Conservation (phyloP, 805 yeast species). For the Cyberlindnera suaveolens region DNA sequence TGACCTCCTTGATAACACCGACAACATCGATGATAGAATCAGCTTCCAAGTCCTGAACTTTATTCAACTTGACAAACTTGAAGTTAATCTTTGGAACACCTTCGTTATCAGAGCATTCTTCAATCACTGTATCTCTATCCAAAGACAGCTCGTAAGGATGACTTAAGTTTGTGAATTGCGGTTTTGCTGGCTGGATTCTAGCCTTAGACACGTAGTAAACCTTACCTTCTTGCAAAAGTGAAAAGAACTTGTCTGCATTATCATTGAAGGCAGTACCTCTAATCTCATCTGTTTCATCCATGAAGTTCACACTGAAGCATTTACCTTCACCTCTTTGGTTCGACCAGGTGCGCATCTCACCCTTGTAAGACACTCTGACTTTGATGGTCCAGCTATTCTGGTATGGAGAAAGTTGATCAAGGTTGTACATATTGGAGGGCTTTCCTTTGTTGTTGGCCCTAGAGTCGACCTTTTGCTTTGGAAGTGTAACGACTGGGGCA, state of each 20-base stretch:
- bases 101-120: conserved; percentile 54
- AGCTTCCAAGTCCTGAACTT: conserved; percentile 60
- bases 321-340: conserved; percentile 86
- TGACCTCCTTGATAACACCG: conserved; percentile 77
- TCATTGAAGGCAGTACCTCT: conserved; percentile 93
- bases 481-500: conserved; percentile 6
- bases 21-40: conserved; percentile 78
- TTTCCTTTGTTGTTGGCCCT: conserved; percentile 14
- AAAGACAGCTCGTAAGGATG: conserved; percentile 86
- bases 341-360: conserved; percentile 84
- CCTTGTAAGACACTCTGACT: conserved; percentile 84
- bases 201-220: conserved; percentile 82
- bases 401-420: conserved; percentile 87
- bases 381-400: conserved; percentile 88
- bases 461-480: conserved; percentile 9
- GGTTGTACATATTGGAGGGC: conserved; percentile 52
- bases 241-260: conserved; percentile 72
- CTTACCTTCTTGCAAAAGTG: conserved; percentile 77
- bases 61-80: conserved; percentile 64
- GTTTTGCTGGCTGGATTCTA: conserved; percentile 75
- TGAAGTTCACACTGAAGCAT: conserved; percentile 77
- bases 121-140: conserved; percentile 72
- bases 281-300: conserved; percentile 95
- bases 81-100: conserved; percentile 77
- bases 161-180: conserved; percentile 73